Evolutionary conservation across 2,329 filamentous ascomycete species (phyloP).

Genomic region (Calonectria pseudoreteaudii): DNA sequence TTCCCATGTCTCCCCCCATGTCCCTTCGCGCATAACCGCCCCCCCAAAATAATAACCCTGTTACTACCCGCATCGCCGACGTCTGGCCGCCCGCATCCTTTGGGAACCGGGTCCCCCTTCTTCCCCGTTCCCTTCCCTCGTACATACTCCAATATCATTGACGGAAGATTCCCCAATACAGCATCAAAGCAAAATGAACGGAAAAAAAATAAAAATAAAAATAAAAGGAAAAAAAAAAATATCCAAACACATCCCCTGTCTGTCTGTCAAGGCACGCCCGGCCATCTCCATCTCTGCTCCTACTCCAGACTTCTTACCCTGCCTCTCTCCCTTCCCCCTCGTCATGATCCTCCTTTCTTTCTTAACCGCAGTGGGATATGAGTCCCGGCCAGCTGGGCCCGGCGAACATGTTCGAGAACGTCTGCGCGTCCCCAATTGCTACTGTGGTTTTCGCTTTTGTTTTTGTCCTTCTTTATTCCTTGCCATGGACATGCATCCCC

Average conservation of each 20-base stretch:
- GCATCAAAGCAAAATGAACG: neutral
- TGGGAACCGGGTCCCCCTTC: neutral
- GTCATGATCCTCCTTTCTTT: neutral
- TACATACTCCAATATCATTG: neutral
- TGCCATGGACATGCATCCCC: neutral
- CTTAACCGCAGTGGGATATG: neutral
- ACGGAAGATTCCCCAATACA: neutral
- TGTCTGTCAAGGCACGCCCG: neutral
- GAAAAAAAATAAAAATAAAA: neutral
- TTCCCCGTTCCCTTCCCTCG: neutral
- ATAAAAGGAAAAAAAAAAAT: neutral
- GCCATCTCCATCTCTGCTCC: neutral
- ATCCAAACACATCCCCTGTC: neutral
- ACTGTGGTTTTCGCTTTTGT: neutral
- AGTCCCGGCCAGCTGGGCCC: neutral
- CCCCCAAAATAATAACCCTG: neutral
- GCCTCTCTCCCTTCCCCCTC: too few relatives aligned
- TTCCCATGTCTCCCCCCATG: neutral
- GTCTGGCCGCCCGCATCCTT: conserved; percentile 4
- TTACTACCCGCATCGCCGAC: conserved; percentile 7
- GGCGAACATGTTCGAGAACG: conserved; percentile 5
- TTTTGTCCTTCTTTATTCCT: neutral
- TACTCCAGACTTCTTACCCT: neutral
- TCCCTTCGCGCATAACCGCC: neutral
- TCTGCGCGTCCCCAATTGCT: neutral